Base-by-base conservation (phyloP, 2,329 filamentous ascomycete genomes). In the Fusarium sp. region DNA sequence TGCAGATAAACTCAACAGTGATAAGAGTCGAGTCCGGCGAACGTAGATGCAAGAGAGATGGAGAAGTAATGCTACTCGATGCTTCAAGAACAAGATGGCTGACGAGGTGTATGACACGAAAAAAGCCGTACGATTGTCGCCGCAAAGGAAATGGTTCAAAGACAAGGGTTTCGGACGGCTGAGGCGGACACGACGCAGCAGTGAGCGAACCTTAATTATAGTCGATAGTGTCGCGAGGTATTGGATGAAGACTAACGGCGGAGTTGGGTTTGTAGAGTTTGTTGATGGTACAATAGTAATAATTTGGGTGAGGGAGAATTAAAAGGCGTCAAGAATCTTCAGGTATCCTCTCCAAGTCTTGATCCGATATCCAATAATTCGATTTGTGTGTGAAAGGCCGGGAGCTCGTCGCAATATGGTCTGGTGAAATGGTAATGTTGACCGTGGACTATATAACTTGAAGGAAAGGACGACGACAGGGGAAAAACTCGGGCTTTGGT, bases 141-240 rank as follows among this genome's bases (percentile, higher is more conserved):
- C 57, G 47, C 54, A 42, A 57, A 50, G 28, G 23, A 56, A 57
- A 52, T 58, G 44, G 57, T 37, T 45, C 30, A 51, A 47, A 26
- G 23, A 23, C 23, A 26, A 56, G 37, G 46, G 40, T 44, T 46
- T 40, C 46, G 45, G 54, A 40, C 36, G 33, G 52, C 53, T 50
- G 52, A 67, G 47, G 62, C 52, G 57, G 41, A 55, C 51, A 50
- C 33, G 45, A 47, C 9, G n/a, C 8, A 67, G 40, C 52, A 58
- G 45, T 34, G 31, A 54, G 57, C 34, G 67, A 53, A 54, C 44
- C 20, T 45, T 42, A 55, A 57, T 45, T 57, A 20, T 44, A 28
- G 40, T 18, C 46, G 40, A 54, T 57, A 38, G 31, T 44, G 57
- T 33, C 30, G 38, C 41, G 50, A 42, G 31, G 49, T 47, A 15